phyloP scores from a whole-genome alignment of 768 basidiomycete species.

The Kwoniella europaea region DNA sequence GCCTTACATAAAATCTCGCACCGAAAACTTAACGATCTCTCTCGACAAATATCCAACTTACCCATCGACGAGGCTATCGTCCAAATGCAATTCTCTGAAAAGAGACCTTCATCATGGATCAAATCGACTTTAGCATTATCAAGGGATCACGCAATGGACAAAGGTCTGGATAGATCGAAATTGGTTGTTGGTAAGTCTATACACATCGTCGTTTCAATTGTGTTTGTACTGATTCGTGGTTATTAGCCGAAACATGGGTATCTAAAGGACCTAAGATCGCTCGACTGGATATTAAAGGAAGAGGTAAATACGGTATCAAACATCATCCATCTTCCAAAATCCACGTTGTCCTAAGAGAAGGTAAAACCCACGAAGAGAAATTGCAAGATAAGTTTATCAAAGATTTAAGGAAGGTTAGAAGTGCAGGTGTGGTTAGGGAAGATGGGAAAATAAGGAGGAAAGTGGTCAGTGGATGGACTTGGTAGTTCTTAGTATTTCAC shows the following conservation, averaged over 20 bases:
- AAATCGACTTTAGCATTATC: constrained; percentile 87
- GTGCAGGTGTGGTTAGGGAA: constrained; percentile 78
- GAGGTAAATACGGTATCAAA: constrained; percentile 78
- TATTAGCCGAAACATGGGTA: constrained; percentile 88
- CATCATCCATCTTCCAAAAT: constrained; percentile 76
- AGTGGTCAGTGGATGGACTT: constrained; percentile 52
- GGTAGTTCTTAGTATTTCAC: constrained; percentile 31
- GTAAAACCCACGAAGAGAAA: constrained; percentile 73
- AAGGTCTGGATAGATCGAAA: constrained; percentile 71
- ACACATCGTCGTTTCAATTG: no score
- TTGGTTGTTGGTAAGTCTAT: constrained; percentile 77
- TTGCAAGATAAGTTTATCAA: constrained; percentile 68
- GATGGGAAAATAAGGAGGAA: constrained; percentile 61
- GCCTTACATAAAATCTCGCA: constrained; percentile 86
- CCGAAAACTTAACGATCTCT: constrained; percentile 87
- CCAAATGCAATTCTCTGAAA: constrained; percentile 96
- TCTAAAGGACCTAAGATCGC: constrained; percentile 75
- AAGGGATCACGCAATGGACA: constrained; percentile 82
- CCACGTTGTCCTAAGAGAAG: constrained; percentile 77
- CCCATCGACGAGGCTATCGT: constrained; percentile 94
- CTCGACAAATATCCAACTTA: constrained; percentile 80
- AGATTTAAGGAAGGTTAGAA: constrained; percentile 76
- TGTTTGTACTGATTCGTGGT: constrained; percentile 4
- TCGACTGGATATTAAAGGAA: constrained; percentile 79
- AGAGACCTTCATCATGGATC: constrained; percentile 79